Evolutionary conservation across 768 basidiomycete species (phyloP).

Genomic region (Hypholoma fasciculare): DNA sequence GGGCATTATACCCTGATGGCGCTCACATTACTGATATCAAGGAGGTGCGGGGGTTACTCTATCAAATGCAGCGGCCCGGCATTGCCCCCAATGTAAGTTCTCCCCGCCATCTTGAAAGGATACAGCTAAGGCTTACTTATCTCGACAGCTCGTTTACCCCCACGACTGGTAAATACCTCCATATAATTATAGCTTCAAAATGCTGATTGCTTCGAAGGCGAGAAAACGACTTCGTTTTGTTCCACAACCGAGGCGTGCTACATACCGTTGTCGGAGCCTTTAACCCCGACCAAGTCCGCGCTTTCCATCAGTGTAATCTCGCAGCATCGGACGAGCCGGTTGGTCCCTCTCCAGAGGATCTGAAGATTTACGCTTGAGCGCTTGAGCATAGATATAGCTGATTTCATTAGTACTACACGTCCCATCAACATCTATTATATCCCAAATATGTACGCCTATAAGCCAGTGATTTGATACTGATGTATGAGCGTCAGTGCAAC

Average conservation of each 20-base stretch:
- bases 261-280: constrained; percentile 85
- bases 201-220: constrained; percentile 22
- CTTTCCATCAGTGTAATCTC: constrained; percentile 88
- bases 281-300: constrained; percentile 61
- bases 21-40: constrained; percentile 72
- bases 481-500: too few species aligned
- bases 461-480: too few species aligned
- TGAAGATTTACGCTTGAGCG: constrained; percentile 57
- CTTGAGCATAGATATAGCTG: too few species aligned
- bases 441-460: too few species aligned
- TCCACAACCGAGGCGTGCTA: constrained; percentile 83
- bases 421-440: too few species aligned
- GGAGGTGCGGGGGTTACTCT: constrained; percentile 71
- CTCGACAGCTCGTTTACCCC: constrained; percentile 71
- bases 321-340: constrained; percentile 72
- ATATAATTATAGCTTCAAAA: neutral
- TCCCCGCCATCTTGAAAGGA: neutral
- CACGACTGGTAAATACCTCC: constrained; percentile 67
- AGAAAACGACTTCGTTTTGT: constrained; percentile 73
- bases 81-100: constrained; percentile 73
- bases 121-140: neutral
- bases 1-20: constrained; percentile 82
- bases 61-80: constrained; percentile 86
- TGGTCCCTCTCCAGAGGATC: constrained; percentile 69
- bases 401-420: too few species aligned